A percentile compares a stretch with the other conserved stretches of the same genome.
phyloP scores from a whole-genome alignment of 2,329 filamentous ascomycete species.

The Penicillium aurantiogriseum region DNA sequence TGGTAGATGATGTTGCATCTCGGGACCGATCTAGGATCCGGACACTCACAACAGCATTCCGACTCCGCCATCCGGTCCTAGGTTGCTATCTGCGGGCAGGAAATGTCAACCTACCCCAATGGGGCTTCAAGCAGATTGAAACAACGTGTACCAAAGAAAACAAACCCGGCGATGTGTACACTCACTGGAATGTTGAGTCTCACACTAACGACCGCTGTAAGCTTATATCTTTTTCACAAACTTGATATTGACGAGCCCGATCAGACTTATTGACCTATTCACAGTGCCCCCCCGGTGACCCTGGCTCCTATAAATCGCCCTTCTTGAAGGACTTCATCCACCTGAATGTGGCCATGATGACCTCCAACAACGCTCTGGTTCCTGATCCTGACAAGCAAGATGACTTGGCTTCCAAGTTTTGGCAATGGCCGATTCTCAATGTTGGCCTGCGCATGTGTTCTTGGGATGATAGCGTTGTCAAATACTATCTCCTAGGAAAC shows the following conservation, averaged over 20 bases:
- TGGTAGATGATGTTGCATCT: conserved; percentile 84
- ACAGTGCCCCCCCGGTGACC: conserved; percentile 79
- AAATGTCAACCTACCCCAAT: conserved; percentile 94
- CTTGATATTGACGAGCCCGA: not conserved
- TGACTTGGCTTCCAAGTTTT: conserved; percentile 92
- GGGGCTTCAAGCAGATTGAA: conserved; percentile 99
- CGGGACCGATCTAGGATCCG: conserved; percentile 80
- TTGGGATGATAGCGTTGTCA: conserved; percentile 93
- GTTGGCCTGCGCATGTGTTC: conserved; percentile 98
- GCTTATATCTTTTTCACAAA: conserved; percentile 35
- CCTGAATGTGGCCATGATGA: conserved; percentile 99
- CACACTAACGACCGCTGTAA: conserved; percentile 91
- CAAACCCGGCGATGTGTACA: conserved; percentile 88
- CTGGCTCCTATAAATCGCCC: conserved; percentile 90
- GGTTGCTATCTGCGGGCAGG: conserved; percentile 94
- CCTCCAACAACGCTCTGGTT: conserved; percentile 96
- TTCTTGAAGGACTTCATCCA: conserved; percentile 98
- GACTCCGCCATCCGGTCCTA: conserved; percentile 75
- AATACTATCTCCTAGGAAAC: conserved; percentile 98
- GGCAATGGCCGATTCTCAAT: conserved; percentile 96
- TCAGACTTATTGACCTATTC: conserved; percentile 9
- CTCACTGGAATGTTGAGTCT: conserved; percentile 97
- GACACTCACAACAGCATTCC: conserved; percentile 90
- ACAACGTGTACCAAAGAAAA: conserved; percentile 92
- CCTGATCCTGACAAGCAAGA: conserved; percentile 99